These are phyloP conservation scores for Aspergillus sp. DNA, from an alignment of 2,329 filamentous ascomycete species.

Conservation along the genomic window DNA sequence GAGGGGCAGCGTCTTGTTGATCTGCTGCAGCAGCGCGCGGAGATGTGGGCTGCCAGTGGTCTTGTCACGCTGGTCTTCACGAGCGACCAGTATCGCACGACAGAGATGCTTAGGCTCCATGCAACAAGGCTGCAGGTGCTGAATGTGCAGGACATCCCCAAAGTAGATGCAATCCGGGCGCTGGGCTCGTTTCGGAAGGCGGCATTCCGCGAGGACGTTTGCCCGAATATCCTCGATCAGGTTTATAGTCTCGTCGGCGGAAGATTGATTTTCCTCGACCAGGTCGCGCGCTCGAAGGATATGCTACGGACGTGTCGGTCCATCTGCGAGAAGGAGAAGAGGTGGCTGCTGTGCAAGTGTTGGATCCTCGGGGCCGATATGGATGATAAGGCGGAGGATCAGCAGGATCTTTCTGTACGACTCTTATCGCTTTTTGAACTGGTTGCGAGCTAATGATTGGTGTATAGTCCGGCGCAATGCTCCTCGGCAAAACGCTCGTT, in stretches of 20 bases:
- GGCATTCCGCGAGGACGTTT: slow-evolving; percentile 68
- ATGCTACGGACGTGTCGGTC: slow-evolving; percentile 79
- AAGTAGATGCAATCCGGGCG: slow-evolving; percentile 74
- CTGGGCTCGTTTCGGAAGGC: slow-evolving; percentile 76
- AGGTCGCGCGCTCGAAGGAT: slow-evolving; percentile 80
- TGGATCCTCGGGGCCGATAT: slow-evolving; percentile 77
- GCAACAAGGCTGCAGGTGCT: slow-evolving; percentile 94
- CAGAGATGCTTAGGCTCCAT: slow-evolving; percentile 88
- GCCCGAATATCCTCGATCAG: slow-evolving; percentile 64
- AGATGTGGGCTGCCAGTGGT: slow-evolving; percentile 93
- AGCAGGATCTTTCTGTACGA: slow-evolving; percentile 86
- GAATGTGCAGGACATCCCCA: slow-evolving; percentile 80
- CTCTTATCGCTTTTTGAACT: too few relatives aligned
- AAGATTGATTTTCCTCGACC: slow-evolving; percentile 82
- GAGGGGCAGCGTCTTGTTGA: slow-evolving; percentile 91
- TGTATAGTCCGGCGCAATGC: slow-evolving; percentile 80
- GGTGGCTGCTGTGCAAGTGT: slow-evolving; percentile 79
- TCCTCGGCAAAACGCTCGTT: slow-evolving; percentile 88
- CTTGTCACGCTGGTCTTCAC: slow-evolving; percentile 92
- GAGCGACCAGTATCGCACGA: slow-evolving; percentile 98
- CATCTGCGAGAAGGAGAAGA: slow-evolving; percentile 74
- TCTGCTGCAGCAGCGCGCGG: slow-evolving; percentile 90
- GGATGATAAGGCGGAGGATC: slow-evolving; percentile 98
- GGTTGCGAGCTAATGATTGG: background rate
- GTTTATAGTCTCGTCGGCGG: slow-evolving; percentile 89